phyloP scores from a whole-genome alignment of 2,329 filamentous ascomycete species.

The Hypoxylon sp. region DNA sequence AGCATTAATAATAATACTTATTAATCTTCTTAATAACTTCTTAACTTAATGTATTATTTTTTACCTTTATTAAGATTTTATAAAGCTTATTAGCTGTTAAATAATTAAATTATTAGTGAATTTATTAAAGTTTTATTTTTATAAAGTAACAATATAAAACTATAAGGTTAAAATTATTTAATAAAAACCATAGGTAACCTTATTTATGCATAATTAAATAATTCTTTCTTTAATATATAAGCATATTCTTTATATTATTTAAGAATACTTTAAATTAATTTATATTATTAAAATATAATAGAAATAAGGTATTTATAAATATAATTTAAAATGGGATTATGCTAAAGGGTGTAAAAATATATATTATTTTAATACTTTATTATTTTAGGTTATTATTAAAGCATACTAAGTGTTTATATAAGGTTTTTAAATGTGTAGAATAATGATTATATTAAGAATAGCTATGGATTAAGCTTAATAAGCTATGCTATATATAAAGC shows the following conservation, averaged over 20 bases:
- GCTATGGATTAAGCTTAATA: no score
- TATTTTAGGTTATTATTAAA: no score
- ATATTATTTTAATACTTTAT: no score
- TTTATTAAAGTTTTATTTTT: background rate
- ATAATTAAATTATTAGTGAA: conserved; percentile 4
- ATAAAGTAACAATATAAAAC: background rate
- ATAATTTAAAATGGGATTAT: no score
- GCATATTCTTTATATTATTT: conserved; percentile 7
- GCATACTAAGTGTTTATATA: background rate
- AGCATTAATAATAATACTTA: conserved; percentile 9
- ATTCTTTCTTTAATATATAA: background rate
- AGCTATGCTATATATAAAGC: no score
- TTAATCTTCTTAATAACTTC: conserved; percentile 1
- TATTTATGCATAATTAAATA: conserved; percentile 1
- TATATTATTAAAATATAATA: conserved; percentile 7
- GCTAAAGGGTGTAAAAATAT: no score
- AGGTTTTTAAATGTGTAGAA: no score
- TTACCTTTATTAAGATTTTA: no score
- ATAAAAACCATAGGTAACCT: background rate
- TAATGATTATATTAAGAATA: no score
- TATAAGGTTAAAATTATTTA: conserved; percentile 6
- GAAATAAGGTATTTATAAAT: conserved; percentile 9
- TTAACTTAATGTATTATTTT: background rate
- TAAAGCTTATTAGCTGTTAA: background rate
- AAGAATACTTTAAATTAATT: conserved; percentile 2